Base-by-base conservation (phyloP, 2,329 filamentous ascomycete genomes). In the Hymenoscyphus fructigenus region DNA sequence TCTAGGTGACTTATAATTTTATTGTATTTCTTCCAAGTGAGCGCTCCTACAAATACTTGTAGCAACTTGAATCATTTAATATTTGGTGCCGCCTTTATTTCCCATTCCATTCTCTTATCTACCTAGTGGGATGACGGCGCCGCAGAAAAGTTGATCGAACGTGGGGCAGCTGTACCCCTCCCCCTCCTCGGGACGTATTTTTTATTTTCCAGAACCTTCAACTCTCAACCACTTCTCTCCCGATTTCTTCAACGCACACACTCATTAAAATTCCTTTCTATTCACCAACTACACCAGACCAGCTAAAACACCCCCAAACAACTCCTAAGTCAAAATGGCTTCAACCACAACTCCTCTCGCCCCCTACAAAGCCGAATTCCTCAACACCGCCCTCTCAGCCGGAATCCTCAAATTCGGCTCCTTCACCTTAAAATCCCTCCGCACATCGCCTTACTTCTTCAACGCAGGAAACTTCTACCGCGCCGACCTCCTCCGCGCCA, bases 361-460 rank as follows among this genome's bases (percentile, higher is more conserved):
- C 44, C 78, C 83, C 60, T 91, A 90, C 82, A 95, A 95, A 79
- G 80, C 86, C 70, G 83, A 85, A 66, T 92, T 96, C 77, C 84
- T 95, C 72, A 79, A 85, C 75, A 85, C 90, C 65, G 85, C 89
- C 75, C 84, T 93, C 70, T 78, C 81, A 26, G 88, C 88, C 72
- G 84, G 85, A 68, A 88, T 91, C 73, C 86, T 95, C 71, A 91
- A 88, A 75, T 95, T 95, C 77, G 92, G 92, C 78, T 88, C 84
- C 76, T 95, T 92, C 81, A 91, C 90, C 72, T 87, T 99, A 76
- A 99, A 99, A 82, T 97, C 93, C 62, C 91, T 92, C 79, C 91
- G 94, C 74, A 84, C 83, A 44, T 97, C 93, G 14, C 95, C 95
- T 53, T 98, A 98, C 85, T 98, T 98, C 84, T 96, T 98, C 88